Percentiles rank a stretch among this genome's conserved stretches.
phyloP scores from a whole-genome alignment of 1,139 yeast species.

The Martiniozyma asiatica region DNA sequence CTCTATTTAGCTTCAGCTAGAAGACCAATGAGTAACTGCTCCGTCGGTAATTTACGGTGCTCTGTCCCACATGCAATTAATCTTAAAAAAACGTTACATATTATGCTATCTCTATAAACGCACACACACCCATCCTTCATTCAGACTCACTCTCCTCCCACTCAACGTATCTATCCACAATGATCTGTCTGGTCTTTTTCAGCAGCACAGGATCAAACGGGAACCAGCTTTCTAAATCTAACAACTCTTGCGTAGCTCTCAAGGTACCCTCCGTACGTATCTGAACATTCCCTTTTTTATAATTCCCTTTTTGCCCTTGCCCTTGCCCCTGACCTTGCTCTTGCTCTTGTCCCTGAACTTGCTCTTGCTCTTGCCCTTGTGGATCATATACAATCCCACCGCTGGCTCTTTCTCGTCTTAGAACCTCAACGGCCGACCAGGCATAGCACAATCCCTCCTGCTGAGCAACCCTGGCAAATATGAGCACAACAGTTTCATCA shows the following conservation, averaged over 20 bases:
- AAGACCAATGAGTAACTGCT: no score
- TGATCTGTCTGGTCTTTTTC: conserved; percentile 43
- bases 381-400: conserved; percentile 1
- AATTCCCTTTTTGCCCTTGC: no score
- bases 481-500: conserved; percentile 84
- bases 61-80: no score
- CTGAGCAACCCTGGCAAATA: conserved; percentile 89
- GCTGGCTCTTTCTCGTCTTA: conserved; percentile 52
- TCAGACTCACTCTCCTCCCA: conserved; percentile 57
- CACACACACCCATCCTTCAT: no score
- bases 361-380: not conserved
- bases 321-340: not conserved
- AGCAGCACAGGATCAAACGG: conserved; percentile 90
- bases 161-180: conserved; percentile 55
- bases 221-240: conserved; percentile 83
- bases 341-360: not conserved
- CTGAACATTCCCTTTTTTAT: no score
- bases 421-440: conserved; percentile 84
- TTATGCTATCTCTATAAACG: no score
- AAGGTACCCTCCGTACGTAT: conserved; percentile 9
- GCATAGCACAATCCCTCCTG: conserved; percentile 86
- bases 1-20: no score
- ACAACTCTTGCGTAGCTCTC: conserved; percentile 50
- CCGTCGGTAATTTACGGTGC: no score
- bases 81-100: no score